Conservation (phyloP, 441 rosid species). For the Populus hybrid region DNA sequence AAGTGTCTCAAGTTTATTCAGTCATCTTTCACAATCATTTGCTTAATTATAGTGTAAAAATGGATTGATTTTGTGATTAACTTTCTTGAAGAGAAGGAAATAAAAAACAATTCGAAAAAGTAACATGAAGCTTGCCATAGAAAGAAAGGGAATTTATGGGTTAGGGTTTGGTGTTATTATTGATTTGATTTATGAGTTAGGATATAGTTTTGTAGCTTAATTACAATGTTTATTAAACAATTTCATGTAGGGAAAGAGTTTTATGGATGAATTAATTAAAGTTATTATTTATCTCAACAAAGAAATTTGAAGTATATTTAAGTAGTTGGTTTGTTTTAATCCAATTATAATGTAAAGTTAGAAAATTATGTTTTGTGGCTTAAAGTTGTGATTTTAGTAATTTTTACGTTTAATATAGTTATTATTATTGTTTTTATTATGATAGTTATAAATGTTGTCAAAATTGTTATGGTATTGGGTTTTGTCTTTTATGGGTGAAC, state of each 20-base stretch:
- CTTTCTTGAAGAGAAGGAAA: not conserved
- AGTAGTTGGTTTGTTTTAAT: not conserved
- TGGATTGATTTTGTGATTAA: not conserved
- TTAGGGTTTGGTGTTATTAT: not conserved
- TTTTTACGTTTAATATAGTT: too few relatives aligned
- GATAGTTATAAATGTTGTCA: not conserved
- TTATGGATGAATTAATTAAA: not conserved
- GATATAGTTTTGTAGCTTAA: not conserved
- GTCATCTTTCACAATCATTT: not conserved
- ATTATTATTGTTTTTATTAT: too few relatives aligned
- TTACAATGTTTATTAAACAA: not conserved
- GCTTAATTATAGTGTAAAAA: not conserved
- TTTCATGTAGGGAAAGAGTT: not conserved
- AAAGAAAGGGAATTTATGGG: not conserved
- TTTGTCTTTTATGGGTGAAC: not conserved
- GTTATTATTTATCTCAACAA: not conserved
- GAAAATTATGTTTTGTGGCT: not conserved
- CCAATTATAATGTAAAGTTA: not conserved
- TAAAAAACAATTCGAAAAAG: not conserved
- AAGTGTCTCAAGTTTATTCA: not conserved
- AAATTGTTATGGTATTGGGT: not conserved
- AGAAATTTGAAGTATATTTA: not conserved
- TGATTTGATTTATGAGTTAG: not conserved
- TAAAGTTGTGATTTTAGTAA: not conserved
- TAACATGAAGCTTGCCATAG: not conserved